phyloP scores from a whole-genome alignment of 129 eudicot genomes.

The Saussurea involucrata region DNA sequence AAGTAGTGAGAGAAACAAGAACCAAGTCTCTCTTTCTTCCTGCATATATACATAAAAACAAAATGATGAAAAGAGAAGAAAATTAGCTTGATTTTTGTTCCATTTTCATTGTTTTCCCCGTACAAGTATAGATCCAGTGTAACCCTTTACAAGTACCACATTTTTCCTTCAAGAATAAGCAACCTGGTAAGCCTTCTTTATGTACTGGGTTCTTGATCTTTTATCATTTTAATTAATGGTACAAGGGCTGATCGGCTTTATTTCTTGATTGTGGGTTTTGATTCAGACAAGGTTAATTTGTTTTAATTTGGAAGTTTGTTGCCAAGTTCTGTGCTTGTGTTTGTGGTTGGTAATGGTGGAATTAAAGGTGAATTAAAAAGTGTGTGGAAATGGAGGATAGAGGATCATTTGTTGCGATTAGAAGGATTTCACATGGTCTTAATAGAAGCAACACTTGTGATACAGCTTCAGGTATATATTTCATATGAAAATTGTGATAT shows the following conservation, averaged over 20 bases:
- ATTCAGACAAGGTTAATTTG: slow-evolving; percentile 12
- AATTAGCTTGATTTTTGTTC: background rate
- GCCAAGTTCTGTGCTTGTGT: background rate
- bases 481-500: slow-evolving; percentile 30
- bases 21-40: slow-evolving; percentile 10
- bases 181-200: slow-evolving; percentile 1
- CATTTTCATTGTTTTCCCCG: background rate
- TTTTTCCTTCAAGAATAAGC: slow-evolving; percentile 19
- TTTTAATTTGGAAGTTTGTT: slow-evolving; percentile 3
- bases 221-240: background rate
- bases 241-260: background rate
- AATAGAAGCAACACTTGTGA: slow-evolving; percentile 62
- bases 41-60: background rate
- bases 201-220: background rate
- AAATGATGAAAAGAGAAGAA: slow-evolving; percentile 1
- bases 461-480: slow-evolving; percentile 67
- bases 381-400: slow-evolving; percentile 74
- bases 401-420: slow-evolving; percentile 93
- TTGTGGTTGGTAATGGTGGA: slow-evolving; percentile 19
- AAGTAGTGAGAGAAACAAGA: slow-evolving; percentile 19
- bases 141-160: slow-evolving; percentile 22
- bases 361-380: slow-evolving; percentile 16
- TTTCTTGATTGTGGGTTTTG: background rate
- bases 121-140: slow-evolving; percentile 18
- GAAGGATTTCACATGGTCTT: slow-evolving; percentile 85